Percentiles rank a stretch among this genome's conserved stretches.
Conservation (phyloP, 805 yeast genomes). For the Saccharomycopsis javanensis region DNA sequence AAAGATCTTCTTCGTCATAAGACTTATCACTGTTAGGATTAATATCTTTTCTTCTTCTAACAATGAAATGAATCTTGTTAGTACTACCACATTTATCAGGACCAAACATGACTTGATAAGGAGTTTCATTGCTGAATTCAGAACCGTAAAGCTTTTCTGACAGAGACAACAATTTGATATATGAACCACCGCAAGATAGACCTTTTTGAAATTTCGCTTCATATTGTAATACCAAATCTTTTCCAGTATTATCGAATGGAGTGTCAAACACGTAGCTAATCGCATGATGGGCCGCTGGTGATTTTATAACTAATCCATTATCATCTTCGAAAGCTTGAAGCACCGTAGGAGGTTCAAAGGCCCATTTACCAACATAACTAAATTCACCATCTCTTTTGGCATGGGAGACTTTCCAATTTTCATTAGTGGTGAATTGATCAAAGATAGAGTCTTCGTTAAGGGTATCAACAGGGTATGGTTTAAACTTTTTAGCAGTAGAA, state of each 20-base stretch:
- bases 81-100: slow-evolving; percentile 84
- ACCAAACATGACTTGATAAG: slow-evolving; percentile 86
- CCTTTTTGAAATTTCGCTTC: slow-evolving; percentile 80
- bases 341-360: slow-evolving; percentile 49
- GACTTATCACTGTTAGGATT: slow-evolving; percentile 41
- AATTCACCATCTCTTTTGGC: slow-evolving; percentile 44
- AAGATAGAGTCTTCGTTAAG: slow-evolving; percentile 38
- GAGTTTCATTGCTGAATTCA: slow-evolving; percentile 54
- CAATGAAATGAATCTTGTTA: slow-evolving; percentile 71
- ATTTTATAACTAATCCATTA: slow-evolving; percentile 65
- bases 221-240: slow-evolving; percentile 75
- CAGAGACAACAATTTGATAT: slow-evolving; percentile 58
- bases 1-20: slow-evolving; percentile 13
- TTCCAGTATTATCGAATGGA: slow-evolving; percentile 49
- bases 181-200: slow-evolving; percentile 82
- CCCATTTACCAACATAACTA: slow-evolving; percentile 68
- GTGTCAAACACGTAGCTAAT: slow-evolving; percentile 53
- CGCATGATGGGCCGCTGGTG: slow-evolving; percentile 75
- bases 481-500: not conserved
- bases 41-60: slow-evolving; percentile 36
- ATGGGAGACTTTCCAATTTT: slow-evolving; percentile 53
- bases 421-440: slow-evolving; percentile 49
- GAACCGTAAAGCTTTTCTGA: slow-evolving; percentile 29
- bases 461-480: not conserved
- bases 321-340: slow-evolving; percentile 57